These are phyloP conservation scores for Calycina herbarum DNA, from an alignment of 2,329 filamentous ascomycete species.

Conservation along the genomic window DNA sequence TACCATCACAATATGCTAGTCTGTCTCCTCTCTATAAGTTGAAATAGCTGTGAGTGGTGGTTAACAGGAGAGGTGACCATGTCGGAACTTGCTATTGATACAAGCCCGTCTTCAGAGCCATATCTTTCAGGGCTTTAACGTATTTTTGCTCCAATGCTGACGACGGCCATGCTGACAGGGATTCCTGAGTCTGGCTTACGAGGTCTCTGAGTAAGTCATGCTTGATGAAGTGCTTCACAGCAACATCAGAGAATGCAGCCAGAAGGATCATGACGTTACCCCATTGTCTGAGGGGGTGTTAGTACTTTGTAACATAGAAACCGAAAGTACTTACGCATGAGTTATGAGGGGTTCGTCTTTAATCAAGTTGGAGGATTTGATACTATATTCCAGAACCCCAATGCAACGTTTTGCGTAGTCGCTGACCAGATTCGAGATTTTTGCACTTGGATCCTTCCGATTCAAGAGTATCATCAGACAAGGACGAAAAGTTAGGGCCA, in stretches of 20 bases:
- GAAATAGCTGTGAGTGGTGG: not conserved
- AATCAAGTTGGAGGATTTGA: not conserved
- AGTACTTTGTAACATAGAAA: not conserved
- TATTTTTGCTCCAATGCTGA: conserved; percentile 4
- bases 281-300: not conserved
- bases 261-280: not conserved
- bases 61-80: not conserved
- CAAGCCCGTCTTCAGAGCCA: not conserved
- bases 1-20: not conserved
- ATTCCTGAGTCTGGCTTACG: not conserved
- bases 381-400: not conserved
- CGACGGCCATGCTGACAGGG: not conserved
- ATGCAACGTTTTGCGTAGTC: not conserved
- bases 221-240: not conserved
- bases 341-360: not conserved
- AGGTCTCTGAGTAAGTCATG: not conserved
- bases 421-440: not conserved
- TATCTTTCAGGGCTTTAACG: conserved; percentile 1
- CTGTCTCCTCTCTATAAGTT: not conserved
- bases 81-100: not conserved
- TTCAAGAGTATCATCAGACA: not conserved
- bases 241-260: not conserved
- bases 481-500: not conserved
- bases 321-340: conserved; percentile 4
- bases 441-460: not conserved